Evolutionary conservation across 2,329 filamentous ascomycete species (phyloP).

Genomic region (Scolecobasidium constrictum): DNA sequence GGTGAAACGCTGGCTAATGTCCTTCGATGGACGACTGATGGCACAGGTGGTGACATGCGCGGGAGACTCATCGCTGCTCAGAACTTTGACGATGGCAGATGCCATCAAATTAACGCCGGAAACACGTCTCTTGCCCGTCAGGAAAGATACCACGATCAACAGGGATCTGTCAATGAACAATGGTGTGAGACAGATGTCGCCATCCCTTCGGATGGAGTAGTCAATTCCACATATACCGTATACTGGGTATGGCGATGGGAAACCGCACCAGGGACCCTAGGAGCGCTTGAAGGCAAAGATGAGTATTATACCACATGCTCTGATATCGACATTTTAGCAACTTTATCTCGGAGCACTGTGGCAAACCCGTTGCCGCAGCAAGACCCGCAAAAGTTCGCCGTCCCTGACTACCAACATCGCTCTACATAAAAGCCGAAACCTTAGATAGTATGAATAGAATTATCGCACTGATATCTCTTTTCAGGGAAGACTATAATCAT

Average conservation of each 20-base stretch:
- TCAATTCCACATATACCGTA: constrained; percentile 60
- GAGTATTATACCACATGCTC: constrained; percentile 51
- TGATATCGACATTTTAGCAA: constrained; percentile 37
- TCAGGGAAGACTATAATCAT: no score
- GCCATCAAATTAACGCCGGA: constrained; percentile 62
- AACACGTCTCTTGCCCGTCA: constrained; percentile 48
- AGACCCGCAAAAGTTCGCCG: no score
- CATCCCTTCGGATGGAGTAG: constrained; percentile 55
- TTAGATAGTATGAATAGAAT: no score
- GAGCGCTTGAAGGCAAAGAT: constrained; percentile 34
- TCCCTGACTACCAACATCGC: no score
- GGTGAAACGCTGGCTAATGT: constrained; percentile 53
- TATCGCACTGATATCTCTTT: no score
- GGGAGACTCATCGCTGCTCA: constrained; percentile 67
- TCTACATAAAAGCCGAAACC: no score
- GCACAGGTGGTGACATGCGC: constrained; percentile 67
- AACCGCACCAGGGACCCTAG: constrained; percentile 31
- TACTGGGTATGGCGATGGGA: constrained; percentile 99
- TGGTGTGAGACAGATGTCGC: constrained; percentile 74
- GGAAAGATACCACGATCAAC: constrained; percentile 42
- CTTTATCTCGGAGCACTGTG: constrained; percentile 10
- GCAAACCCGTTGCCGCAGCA: constrained; percentile 10
- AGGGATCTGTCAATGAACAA: constrained; percentile 35
- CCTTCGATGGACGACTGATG: constrained; percentile 71
- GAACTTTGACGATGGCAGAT: constrained; percentile 82